Base-by-base conservation (phyloP, 163 green algal genomes). In the Chlamydomonas reinhardtii region DNA sequence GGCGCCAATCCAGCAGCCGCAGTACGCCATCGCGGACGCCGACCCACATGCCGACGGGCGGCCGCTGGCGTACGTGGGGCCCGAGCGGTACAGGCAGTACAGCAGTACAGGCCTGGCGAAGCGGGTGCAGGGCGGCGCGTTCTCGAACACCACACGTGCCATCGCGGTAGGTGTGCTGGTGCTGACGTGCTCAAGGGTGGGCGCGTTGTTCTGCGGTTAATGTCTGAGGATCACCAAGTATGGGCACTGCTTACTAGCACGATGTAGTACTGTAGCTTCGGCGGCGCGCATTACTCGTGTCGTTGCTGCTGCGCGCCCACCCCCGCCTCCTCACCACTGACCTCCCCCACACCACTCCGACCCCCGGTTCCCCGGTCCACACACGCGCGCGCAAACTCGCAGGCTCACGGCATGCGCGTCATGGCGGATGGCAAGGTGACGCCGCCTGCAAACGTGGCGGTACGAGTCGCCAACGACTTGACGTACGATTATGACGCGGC, bases 391-490 rank as follows among this genome's bases (percentile, higher is more conserved):
- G 34, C 34, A 35, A n/a, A 48, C 39, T 8, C 29, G 1, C 81
- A 87, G 81, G 74, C 68, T 19, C 56, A 80, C 3, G 35, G 15
- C 59, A 48, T 87, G 64, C 83, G 88, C 19, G 88, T 76, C 54
- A 86, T 92, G 39, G 64, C 83, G 11, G 66, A 79, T 29, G 65
- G 64, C 32, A 76, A 86, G 27, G 74, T 92, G n/a, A 85, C 84
- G 32, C 83, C 88, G 19, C 88, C 88, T 12, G 83, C 83, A 54
- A 68, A 64, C 25, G 88, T 92, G 32, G 8, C 48, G 48, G 82
- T 90, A 12, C 65, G 68, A 19, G 15, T 59, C 24, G 74, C 32
- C 22, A 75, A 59, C 4, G 83, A 92, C 65, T 66, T 90, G 0
- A 61, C 39, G 24, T 92, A 92, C 73, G 74, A 90, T 11, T 73